Percentiles rank a stretch among this genome's conserved stretches.
Evolutionary conservation across 1,284 basidiomycete species (phyloP).

Genomic region (Stygiomarasmius scandens): DNA sequence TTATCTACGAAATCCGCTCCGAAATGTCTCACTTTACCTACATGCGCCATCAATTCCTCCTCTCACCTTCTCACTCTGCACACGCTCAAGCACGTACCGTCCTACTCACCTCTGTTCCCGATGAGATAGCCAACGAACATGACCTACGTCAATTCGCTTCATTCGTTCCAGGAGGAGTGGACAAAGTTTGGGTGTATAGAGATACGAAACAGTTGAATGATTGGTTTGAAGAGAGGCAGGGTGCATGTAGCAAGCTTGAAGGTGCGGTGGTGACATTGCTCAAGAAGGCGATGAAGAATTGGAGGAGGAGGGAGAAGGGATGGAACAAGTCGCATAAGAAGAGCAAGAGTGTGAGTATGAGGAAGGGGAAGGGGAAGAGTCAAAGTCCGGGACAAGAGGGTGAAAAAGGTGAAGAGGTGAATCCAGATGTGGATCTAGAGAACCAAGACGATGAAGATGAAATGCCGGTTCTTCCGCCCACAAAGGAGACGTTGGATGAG

Average conservation of each 20-base stretch:
- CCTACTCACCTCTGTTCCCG: constrained; percentile 74
- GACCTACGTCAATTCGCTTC: constrained; percentile 66
- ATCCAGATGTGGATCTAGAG: constrained; percentile 12
- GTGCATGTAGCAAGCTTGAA: constrained; percentile 66
- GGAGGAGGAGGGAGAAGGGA: constrained; percentile 31
- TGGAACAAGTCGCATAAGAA: constrained; percentile 25
- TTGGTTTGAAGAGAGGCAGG: constrained; percentile 58
- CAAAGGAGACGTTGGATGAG: constrained; percentile 44
- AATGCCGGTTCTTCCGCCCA: constrained; percentile 20
- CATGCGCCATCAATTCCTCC: constrained; percentile 72
- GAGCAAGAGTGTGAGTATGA: too few species aligned
- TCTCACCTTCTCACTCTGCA: constrained; percentile 61
- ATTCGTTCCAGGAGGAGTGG: constrained; percentile 78
- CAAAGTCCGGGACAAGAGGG: not conserved
- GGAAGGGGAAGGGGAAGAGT: not conserved
- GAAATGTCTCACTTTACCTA: constrained; percentile 70
- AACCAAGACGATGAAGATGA: constrained; percentile 5
- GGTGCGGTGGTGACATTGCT: constrained; percentile 62
- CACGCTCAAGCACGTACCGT: constrained; percentile 78
- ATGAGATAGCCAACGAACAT: constrained; percentile 59
- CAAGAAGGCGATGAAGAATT: constrained; percentile 49
- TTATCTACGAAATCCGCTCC: constrained; percentile 67
- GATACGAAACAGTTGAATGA: constrained; percentile 61
- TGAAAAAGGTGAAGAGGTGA: not conserved
- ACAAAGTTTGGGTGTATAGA: constrained; percentile 75